A percentile compares a stretch with the other conserved stretches of the same genome.
These are phyloP conservation scores for Nectriaceae sp. DNA, from an alignment of 2,329 filamentous ascomycete genomes.

Conservation along the genomic window DNA sequence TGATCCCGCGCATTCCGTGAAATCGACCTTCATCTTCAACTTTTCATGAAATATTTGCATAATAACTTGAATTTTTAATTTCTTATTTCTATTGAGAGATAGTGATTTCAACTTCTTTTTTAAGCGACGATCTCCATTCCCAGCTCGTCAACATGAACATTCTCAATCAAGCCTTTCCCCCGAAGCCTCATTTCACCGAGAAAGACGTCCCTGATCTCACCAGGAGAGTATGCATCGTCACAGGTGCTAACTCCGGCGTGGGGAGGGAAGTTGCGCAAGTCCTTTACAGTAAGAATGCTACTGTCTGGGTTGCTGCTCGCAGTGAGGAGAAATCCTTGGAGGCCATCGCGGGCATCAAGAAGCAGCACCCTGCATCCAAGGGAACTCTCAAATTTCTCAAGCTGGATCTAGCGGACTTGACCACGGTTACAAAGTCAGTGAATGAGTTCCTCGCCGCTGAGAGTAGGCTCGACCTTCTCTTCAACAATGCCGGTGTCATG, in stretches of 20 bases:
- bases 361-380: constrained; percentile 34
- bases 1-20: no score
- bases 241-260: constrained; percentile 43
- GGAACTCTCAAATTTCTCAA: constrained; percentile 45
- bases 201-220: constrained; percentile 64
- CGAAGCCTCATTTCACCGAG: constrained; percentile 27
- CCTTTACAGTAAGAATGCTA: constrained; percentile 55
- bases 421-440: constrained; percentile 35
- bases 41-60: no score
- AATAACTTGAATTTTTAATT: no score
- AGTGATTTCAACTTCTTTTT: no score
- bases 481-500: constrained; percentile 50
- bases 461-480: constrained; percentile 39
- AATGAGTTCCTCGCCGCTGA: constrained; percentile 33
- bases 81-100: no score
- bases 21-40: no score
- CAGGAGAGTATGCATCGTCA: constrained; percentile 58
- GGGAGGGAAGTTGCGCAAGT: constrained; percentile 55
- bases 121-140: no score
- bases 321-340: constrained; percentile 43
- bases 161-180: constrained; percentile 24
- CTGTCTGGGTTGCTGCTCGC: constrained; percentile 57
- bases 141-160: no score
- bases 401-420: constrained; percentile 47
- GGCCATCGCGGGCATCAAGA: constrained; percentile 47